Base-by-base conservation (phyloP, 495 filamentous ascomycete genomes). In the Glutinoglossum americanum region DNA sequence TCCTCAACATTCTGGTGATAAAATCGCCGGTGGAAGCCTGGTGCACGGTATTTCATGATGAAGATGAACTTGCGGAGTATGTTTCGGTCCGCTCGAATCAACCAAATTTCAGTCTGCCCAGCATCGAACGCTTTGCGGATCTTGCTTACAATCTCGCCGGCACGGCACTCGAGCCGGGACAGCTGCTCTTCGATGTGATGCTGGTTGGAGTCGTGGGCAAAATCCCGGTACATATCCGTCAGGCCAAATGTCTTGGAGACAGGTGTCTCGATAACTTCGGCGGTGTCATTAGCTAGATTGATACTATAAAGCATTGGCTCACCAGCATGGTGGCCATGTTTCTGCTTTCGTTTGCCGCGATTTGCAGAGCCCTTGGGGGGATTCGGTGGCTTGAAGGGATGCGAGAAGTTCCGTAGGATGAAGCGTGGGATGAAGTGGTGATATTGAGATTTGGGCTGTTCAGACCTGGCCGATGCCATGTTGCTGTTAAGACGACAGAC, bases 21-120 rank as follows among this genome's bases (percentile, higher is more conserved):
- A 62, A 66, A 75, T 7, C 67, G 64, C 23, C 51, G 25, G 37
- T 69, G 62, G 44, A 74, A 72, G 7, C 30, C 37, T 0, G 41
- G 44, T 44, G 61, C 62, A 21, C 76, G 71, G 57, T 75, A 78
- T 54, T 71, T 73, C 66, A 79, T 71, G 19, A 79, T 65, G 63
- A 77, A 78, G 17, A 78, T 64, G 57, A 79, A 78, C 54, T 74
- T 77, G 58, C 75, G 71, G 25, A 78, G 56, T 5, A 61, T 25
- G 58, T 76, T 63, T 51, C 64, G 64, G 47, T 78, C 69, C 5
- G 45, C 44, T 3, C 74, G 69, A 9, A 62, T 65, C 10, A 78
- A 58, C 62, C 62, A 67, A 3, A 74, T 33, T 0, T 61, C 59
- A 17, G 41, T 2, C 26, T 63, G 55, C 3, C 62, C 59, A 7